A percentile compares a stretch with the other conserved stretches of the same genome.
phyloP scores from a whole-genome alignment of 495 filamentous ascomycete species.

The Penicillium macrosclerotiorum region DNA sequence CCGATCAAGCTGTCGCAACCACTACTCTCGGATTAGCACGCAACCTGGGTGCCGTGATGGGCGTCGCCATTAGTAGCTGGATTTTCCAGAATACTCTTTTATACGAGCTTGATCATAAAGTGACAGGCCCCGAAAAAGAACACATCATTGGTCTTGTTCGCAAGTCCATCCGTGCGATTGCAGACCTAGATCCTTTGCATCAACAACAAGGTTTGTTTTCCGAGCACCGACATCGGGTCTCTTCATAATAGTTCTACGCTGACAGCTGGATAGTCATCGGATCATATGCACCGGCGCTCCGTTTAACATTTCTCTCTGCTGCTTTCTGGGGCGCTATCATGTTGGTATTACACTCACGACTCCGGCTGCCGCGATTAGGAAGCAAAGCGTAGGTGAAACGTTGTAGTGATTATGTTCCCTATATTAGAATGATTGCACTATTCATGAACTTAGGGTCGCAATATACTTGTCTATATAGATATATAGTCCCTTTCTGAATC shows the following conservation, averaged over 20 bases:
- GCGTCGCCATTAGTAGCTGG: constrained; percentile 67
- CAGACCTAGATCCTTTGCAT: constrained; percentile 46
- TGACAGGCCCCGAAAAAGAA: constrained; percentile 54
- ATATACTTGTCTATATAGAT: neutral
- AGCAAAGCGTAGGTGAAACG: constrained; percentile 25
- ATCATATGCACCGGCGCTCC: constrained; percentile 58
- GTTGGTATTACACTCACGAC: constrained; percentile 46
- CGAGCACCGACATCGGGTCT: neutral
- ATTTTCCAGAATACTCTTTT: constrained; percentile 72
- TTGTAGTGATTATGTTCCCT: neutral
- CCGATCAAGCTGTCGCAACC: constrained; percentile 74
- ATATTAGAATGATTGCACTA: neutral
- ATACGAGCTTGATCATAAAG: constrained; percentile 54
- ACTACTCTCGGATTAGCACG: constrained; percentile 68
- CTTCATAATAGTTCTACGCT: neutral
- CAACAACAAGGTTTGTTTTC: constrained; percentile 47
- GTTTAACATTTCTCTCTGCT: constrained; percentile 52
- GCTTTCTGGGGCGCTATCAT: constrained; percentile 49
- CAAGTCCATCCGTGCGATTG: constrained; percentile 53
- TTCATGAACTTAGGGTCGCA: too few relatives aligned
- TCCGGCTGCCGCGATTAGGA: constrained; percentile 55
- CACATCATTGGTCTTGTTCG: constrained; percentile 51
- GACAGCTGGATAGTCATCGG: constrained; percentile 41
- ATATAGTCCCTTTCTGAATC: too few relatives aligned
- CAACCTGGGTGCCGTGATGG: constrained; percentile 67